phyloP scores from a whole-genome alignment of 176 grass and related monocot genomes.

The Luzula sylvatica region DNA sequence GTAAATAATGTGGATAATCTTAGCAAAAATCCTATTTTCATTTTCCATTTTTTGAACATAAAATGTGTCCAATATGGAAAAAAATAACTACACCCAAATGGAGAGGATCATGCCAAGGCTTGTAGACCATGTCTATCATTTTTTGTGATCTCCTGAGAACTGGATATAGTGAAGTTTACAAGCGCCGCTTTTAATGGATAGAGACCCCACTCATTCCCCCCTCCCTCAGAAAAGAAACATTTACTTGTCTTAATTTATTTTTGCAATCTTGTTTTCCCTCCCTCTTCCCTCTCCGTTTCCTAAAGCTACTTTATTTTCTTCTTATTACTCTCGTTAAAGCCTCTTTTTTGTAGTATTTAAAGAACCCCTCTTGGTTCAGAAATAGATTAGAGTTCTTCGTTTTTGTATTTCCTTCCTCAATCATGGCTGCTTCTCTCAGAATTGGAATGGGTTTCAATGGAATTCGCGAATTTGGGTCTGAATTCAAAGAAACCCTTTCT shows the following conservation, averaged over 20 bases:
- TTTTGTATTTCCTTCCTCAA: not conserved
- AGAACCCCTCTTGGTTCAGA: not conserved
- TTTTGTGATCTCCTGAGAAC: not conserved
- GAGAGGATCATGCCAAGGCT: not conserved
- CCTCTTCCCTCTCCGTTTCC: not conserved
- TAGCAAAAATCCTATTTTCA: too few relatives aligned
- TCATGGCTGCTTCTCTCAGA: not conserved
- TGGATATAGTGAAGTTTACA: conserved; percentile 4
- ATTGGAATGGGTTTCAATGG: not conserved
- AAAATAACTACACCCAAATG: not conserved
- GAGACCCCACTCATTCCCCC: not conserved
- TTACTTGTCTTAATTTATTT: not conserved
- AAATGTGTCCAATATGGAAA: not conserved
- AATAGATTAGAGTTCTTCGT: too few relatives aligned
- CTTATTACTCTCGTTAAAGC: not conserved
- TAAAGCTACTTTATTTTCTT: not conserved
- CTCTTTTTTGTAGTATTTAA: too few relatives aligned
- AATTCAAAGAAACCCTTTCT: not conserved
- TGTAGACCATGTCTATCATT: conserved; percentile 5
- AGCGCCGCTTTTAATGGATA: conserved; percentile 8
- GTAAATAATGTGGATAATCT: too few relatives aligned
- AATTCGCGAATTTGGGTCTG: not conserved
- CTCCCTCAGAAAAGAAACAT: too few relatives aligned
- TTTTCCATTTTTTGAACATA: too few relatives aligned
- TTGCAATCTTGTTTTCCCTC: not conserved